Evolutionary conservation across 148 eudicot genomes (phyloP), one percentile per base, ranked within the genome.

Genomic region (Dysphania ambrosioides): DNA sequence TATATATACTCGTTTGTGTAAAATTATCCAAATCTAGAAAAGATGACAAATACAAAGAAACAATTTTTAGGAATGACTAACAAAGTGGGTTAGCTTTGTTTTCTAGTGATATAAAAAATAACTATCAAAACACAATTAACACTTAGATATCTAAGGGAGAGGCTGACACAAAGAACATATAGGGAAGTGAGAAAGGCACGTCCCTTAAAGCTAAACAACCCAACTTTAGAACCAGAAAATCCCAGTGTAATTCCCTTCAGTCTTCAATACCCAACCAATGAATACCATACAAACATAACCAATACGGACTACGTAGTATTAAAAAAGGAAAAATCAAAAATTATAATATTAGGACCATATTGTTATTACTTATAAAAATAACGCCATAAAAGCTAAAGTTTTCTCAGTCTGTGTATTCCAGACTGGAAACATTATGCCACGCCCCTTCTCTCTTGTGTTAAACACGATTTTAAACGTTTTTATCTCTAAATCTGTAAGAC

Each of bases 391-490:
- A 82, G 87, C 75, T 79, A 84, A 84, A 88, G 85, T 77, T 41
- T 85, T 81, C n/a, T n/a, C 88, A 87, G 90, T 84, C 89, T 81
- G 82, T 91, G 95, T 93, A 84, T 88, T 81, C 91, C 76, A 87
- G 90, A 88, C 89, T 85, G 95, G 91, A 85, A 88, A 93, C 94
- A 88, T 77, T 36, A 77, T 47, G 51, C 85, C 81, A 84, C 85
- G 85, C 85, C 82, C n/a, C 72, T 11, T 75, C 74, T 75, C 78
- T 61, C 36, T 70, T 42, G 62, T 57, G 68, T 72, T 30, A 74
- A 51, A 73, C n/a, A n/a, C n/a, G n/a, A n/a, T n/a, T n/a, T n/a
- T n/a, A n/a, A n/a, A n/a, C n/a, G n/a, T n/a, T n/a, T n/a, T n/a
- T n/a, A n/a, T n/a, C n/a, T n/a, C n/a, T n/a, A n/a, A n/a, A n/a